Conservation (phyloP, 768 basidiomycete species). For the Bullera alba region DNA sequence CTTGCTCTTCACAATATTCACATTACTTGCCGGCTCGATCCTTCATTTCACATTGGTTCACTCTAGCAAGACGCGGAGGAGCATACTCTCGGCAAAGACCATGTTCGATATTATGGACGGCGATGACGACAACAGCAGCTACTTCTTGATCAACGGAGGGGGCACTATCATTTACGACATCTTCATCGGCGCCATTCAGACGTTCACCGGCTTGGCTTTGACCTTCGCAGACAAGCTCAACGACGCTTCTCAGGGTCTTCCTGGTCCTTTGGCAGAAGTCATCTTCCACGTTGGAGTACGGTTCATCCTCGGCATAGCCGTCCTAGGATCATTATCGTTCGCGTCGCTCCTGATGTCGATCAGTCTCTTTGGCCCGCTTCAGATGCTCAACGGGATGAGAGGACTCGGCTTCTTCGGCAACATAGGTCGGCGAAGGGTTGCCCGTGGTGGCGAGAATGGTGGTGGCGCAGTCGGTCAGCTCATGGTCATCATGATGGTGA, state of each 20-base stretch:
- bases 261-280: not conserved
- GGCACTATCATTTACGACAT: slow-evolving; percentile 28
- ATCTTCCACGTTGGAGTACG: slow-evolving; percentile 16
- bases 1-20: slow-evolving; percentile 19
- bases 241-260: not conserved
- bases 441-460: slow-evolving; percentile 1
- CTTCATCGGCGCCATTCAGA: slow-evolving; percentile 23
- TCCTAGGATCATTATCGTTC: slow-evolving; percentile 34
- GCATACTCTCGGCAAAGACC: slow-evolving; percentile 4
- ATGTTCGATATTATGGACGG: slow-evolving; percentile 6
- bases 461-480: slow-evolving; percentile 13
- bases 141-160: slow-evolving; percentile 24
- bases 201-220: slow-evolving; percentile 22
- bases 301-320: slow-evolving; percentile 29
- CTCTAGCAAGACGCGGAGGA: slow-evolving; percentile 1
- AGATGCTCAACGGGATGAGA: slow-evolving; percentile 25
- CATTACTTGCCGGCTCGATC: slow-evolving; percentile 25
- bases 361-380: slow-evolving; percentile 28
- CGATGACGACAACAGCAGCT: slow-evolving; percentile 8
- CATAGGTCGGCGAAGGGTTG: slow-evolving; percentile 7
- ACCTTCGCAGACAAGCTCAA: not conserved
- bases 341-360: slow-evolving; percentile 25
- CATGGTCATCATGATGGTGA: slow-evolving; percentile 31
- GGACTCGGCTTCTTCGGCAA: slow-evolving; percentile 28
- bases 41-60: slow-evolving; percentile 15